phyloP scores from a whole-genome alignment of 257 asterid genomes.

The Plantago major region DNA sequence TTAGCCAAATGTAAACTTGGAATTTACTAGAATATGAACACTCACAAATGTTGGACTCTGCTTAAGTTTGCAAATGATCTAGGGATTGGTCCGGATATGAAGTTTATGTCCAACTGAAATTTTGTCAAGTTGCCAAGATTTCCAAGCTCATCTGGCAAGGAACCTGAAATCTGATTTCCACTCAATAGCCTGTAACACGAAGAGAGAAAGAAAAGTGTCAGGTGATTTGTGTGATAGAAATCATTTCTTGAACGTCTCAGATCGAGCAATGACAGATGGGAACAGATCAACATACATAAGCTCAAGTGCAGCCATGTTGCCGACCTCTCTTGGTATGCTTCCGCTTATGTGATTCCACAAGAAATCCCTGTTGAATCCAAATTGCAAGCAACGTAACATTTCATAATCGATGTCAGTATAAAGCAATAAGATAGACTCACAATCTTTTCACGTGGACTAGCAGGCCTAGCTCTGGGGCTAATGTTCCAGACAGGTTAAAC shows the following conservation, averaged over 20 bases:
- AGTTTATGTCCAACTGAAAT: constrained; percentile 42
- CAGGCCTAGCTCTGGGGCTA: constrained; percentile 50
- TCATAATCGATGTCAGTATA: neutral
- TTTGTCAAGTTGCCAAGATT: constrained; percentile 35
- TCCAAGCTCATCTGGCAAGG: constrained; percentile 50
- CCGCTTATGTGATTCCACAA: constrained; percentile 42
- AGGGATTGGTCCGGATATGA: constrained; percentile 46
- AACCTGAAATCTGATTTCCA: constrained; percentile 38
- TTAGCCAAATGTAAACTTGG: neutral
- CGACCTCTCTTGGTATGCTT: constrained; percentile 50
- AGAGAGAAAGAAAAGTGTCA: neutral
- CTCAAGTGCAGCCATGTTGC: constrained; percentile 35
- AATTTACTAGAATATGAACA: neutral
- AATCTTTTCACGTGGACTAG: constrained; percentile 26
- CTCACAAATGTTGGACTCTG: constrained; percentile 44
- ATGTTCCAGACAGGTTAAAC: constrained; percentile 32
- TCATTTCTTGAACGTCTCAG: neutral
- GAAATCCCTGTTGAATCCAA: constrained; percentile 32
- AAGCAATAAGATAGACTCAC: constrained; percentile 23
- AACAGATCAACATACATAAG: constrained; percentile 28
- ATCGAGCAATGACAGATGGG: constrained; percentile 1
- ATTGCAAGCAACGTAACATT: neutral
- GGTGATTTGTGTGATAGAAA: neutral
- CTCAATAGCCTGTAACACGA: constrained; percentile 38
- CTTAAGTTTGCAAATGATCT: constrained; percentile 38